phyloP scores from a whole-genome alignment of 371 early-diverging fungal genomes.

The Zychaea mexicana region DNA sequence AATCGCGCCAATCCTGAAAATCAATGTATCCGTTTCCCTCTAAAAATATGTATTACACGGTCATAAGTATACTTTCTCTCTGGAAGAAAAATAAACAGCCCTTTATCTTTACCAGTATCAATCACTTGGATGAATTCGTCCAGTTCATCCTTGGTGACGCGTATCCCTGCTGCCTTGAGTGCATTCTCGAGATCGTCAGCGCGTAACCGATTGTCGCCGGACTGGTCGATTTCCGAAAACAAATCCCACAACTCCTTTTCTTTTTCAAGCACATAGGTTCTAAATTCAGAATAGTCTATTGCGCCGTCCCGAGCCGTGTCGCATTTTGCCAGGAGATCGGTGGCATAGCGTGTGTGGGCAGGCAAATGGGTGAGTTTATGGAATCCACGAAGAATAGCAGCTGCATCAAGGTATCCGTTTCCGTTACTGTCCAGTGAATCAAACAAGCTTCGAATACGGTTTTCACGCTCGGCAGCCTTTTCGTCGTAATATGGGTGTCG shows the following conservation, averaged over 20 bases:
- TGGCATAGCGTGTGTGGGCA: slow-evolving; percentile 50
- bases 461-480: slow-evolving; percentile 46
- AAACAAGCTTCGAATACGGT: slow-evolving; percentile 48
- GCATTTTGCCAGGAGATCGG: slow-evolving; percentile 57
- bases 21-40: slow-evolving; percentile 73
- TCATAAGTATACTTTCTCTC: no score
- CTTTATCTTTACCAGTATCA: slow-evolving; percentile 54
- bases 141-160: slow-evolving; percentile 64
- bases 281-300: slow-evolving; percentile 73
- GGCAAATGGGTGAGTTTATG: slow-evolving; percentile 49
- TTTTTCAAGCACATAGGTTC: slow-evolving; percentile 68
- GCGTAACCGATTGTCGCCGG: slow-evolving; percentile 63
- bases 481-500: slow-evolving; percentile 52
- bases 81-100: neutral
- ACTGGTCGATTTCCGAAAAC: slow-evolving; percentile 69
- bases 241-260: slow-evolving; percentile 70
- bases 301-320: slow-evolving; percentile 66
- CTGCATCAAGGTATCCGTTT: slow-evolving; percentile 49
- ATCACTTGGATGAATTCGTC: slow-evolving; percentile 66
- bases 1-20: slow-evolving; percentile 79
- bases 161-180: slow-evolving; percentile 63
- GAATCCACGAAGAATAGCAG: slow-evolving; percentile 52
- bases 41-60: slow-evolving; percentile 11
- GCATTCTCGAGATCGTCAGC: slow-evolving; percentile 58
- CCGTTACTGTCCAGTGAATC: slow-evolving; percentile 45